Base-by-base conservation (phyloP, 352 stramenopile genomes). In the Phytophthora ramorum region DNA sequence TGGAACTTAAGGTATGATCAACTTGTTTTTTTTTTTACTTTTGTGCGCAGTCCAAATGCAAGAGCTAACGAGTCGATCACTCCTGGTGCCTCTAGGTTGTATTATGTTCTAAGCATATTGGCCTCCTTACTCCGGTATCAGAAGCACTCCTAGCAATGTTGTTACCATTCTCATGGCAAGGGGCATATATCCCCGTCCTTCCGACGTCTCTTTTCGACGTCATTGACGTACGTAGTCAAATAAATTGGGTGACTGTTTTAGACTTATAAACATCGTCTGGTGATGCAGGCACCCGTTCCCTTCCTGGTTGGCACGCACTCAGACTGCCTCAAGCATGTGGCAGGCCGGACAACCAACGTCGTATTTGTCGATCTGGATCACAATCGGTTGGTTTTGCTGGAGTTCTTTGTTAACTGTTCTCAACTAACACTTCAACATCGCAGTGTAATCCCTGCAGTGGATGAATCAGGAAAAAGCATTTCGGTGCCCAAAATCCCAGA, bases 291-390 rank as follows among this genome's bases (percentile, higher is more conserved):
- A 16, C 97, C 97, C 4, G 93, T 99, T 34, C 96, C 97, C 3
- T 99, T 98, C 63, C 57, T 99, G 0, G 85, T 99, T 22, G 96
- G 97, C 2, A 81, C 98, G 9, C 84, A 98, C 58, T 86, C 86
- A 1, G 81, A 95, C 50, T 94, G 79, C 54, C 68, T 96, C 28
- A 90, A 85, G 16, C 74, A 83, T 53, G 71, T 81, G 9, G 73
- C 73, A n/a, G 63, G 71, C 26, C 75, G 86, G 73, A 85, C 93
- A 1, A 81, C 65, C 10, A 92, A 90, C 8, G 92, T 98, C 7
- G 82, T 98, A 5, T 98, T 98, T 48, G 92, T 99, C 1, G 95
- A 99, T 80, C 65, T 99, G 13, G 96, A 99, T 67, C 83, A 94
- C 48, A 97, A 98, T 58, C 76, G 83, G 83, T 91, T 65, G 19